Conservation (phyloP, 2,329 filamentous ascomycete species). For the Simplicillium aogashimaense region DNA sequence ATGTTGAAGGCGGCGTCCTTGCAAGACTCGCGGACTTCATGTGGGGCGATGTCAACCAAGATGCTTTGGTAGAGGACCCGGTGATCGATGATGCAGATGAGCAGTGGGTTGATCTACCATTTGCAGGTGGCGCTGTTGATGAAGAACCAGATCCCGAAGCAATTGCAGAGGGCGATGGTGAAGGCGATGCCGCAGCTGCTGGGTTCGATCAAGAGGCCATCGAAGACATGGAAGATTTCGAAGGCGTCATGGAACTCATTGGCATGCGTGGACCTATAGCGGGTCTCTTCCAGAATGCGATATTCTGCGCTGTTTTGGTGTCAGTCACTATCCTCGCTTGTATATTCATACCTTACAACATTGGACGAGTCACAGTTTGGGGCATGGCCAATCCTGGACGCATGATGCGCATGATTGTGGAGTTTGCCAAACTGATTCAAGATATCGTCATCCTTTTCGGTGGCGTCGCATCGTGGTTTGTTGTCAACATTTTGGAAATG, state of each 20-base stretch:
- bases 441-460: slow-evolving; percentile 60
- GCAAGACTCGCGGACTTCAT: slow-evolving; percentile 45
- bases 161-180: slow-evolving; percentile 19
- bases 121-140: slow-evolving; percentile 33
- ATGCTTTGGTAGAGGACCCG: slow-evolving; percentile 17
- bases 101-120: slow-evolving; percentile 17
- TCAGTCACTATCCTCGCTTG: slow-evolving; percentile 77
- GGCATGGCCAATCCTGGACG: slow-evolving; percentile 71
- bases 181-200: slow-evolving; percentile 30
- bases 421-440: slow-evolving; percentile 67
- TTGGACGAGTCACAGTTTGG: slow-evolving; percentile 76
- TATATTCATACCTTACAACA: slow-evolving; percentile 85
- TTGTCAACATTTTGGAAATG: slow-evolving; percentile 28
- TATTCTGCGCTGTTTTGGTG: slow-evolving; percentile 88
- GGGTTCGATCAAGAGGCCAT: slow-evolving; percentile 66
- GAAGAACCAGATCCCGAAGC: slow-evolving; percentile 24
- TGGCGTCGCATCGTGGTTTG: slow-evolving; percentile 40
- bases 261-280: slow-evolving; percentile 91
- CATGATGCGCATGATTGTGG: slow-evolving; percentile 62
- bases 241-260: slow-evolving; percentile 90
- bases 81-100: slow-evolving; percentile 42
- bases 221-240: slow-evolving; percentile 86
- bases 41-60: slow-evolving; percentile 45
- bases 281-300: slow-evolving; percentile 84
- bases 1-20: slow-evolving; percentile 5